Evolutionary conservation across 257 asterid species (phyloP).

Genomic region (Solanum ahanhuiri): DNA sequence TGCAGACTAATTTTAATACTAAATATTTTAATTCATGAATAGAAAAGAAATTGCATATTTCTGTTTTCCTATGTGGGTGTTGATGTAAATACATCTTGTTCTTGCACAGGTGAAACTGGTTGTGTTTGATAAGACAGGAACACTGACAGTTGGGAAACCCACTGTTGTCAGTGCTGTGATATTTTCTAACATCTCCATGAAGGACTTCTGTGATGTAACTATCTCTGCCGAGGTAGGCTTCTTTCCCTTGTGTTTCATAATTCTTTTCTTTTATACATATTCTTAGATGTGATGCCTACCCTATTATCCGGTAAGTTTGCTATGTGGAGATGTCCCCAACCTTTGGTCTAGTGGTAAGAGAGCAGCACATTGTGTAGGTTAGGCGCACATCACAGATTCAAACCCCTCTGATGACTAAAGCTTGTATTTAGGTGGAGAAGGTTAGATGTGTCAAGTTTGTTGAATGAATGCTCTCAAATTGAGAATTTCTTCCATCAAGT

Average conservation of each 20-base stretch:
- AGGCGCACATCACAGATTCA: not conserved
- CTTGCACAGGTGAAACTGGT: conserved; percentile 70
- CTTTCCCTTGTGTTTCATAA: not conserved
- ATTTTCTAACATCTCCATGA: conserved; percentile 59
- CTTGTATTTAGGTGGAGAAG: not conserved
- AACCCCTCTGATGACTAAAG: not conserved
- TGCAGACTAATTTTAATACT: not conserved
- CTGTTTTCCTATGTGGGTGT: not conserved
- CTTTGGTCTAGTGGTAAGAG: not conserved
- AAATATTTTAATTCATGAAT: not conserved
- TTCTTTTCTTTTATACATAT: not conserved
- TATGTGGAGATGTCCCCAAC: not conserved
- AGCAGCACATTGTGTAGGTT: not conserved
- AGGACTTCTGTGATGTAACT: conserved; percentile 74
- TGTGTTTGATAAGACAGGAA: conserved; percentile 92
- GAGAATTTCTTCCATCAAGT: not conserved
- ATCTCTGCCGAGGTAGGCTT: conserved; percentile 84
- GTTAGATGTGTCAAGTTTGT: not conserved
- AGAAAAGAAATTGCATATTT: not conserved
- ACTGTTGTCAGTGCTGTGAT: conserved; percentile 75
- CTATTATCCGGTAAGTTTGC: not conserved
- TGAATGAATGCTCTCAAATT: not conserved
- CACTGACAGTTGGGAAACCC: conserved; percentile 85
- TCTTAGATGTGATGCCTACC: not conserved
- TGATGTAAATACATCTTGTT: not conserved